Evolutionary conservation across 2,329 filamentous ascomycete species (phyloP).

Genomic region (Clarireedia homoeocarpa): DNA sequence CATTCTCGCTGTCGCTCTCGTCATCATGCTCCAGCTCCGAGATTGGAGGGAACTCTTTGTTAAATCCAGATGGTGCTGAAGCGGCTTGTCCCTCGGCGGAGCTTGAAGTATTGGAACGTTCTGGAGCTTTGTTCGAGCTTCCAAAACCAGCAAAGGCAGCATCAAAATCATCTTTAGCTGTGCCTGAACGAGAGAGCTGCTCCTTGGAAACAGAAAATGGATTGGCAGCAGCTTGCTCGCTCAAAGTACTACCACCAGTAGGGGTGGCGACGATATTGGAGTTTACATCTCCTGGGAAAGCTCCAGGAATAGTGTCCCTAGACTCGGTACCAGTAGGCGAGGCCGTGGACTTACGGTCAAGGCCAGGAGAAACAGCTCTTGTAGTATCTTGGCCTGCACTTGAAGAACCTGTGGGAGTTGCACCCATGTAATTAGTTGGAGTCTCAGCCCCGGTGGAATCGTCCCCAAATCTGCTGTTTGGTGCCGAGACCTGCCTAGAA

Average conservation of each 20-base stretch:
- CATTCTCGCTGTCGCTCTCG: conserved; percentile 74
- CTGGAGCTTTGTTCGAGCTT: conserved; percentile 39
- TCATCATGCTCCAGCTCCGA: conserved; percentile 76
- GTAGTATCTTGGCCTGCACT: conserved; percentile 16
- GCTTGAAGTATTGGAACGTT: conserved; percentile 36
- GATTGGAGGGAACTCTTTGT: conserved; percentile 86
- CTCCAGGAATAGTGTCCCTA: conserved; percentile 40
- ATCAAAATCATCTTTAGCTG: conserved; percentile 72
- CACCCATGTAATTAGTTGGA: conserved; percentile 30
- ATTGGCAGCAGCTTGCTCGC: conserved; percentile 39
- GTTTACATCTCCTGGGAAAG: conserved; percentile 41
- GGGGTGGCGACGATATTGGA: conserved; percentile 40
- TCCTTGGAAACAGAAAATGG: conserved; percentile 49
- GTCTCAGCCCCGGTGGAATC: conserved; percentile 31
- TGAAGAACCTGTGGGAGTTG: conserved; percentile 27
- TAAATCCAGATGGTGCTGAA: conserved; percentile 44
- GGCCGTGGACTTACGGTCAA: conserved; percentile 27
- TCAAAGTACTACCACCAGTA: conserved; percentile 39
- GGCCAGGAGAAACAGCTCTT: conserved; percentile 22
- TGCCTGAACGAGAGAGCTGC: conserved; percentile 33
- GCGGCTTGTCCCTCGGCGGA: conserved; percentile 33
- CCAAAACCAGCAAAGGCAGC: conserved; percentile 74
- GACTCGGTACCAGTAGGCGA: conserved; percentile 23
- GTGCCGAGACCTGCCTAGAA: conserved; percentile 70
- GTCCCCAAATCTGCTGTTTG: conserved; percentile 57